phyloP scores from a whole-genome alignment of 805 yeast genomes.

The Lipomyces lipofer region DNA sequence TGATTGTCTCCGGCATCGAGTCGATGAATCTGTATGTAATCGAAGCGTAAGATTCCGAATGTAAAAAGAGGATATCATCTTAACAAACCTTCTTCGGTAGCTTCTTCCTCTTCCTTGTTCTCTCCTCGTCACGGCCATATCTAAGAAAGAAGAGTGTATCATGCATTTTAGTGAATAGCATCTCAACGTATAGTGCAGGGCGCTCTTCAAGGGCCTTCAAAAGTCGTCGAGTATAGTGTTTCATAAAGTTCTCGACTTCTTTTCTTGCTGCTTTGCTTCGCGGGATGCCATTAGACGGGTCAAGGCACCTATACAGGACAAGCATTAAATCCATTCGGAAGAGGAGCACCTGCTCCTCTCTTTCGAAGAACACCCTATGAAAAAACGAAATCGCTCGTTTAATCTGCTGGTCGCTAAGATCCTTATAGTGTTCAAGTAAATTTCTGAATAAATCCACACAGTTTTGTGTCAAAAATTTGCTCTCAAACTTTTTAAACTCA shows the following conservation, averaged over 20 bases:
- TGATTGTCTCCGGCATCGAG: too few relatives aligned
- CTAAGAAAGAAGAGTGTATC: conserved; percentile 54
- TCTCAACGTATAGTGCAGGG: conserved; percentile 59
- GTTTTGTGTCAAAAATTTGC: conserved; percentile 54
- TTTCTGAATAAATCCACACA: conserved; percentile 67
- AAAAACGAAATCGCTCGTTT: conserved; percentile 67
- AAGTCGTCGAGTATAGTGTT: conserved; percentile 63
- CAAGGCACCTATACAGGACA: conserved; percentile 53
- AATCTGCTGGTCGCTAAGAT: conserved; percentile 59
- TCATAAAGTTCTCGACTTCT: conserved; percentile 65
- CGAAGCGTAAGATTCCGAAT: too few relatives aligned
- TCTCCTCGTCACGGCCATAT: conserved; percentile 53
- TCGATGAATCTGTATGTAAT: too few relatives aligned
- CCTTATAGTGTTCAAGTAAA: conserved; percentile 60
- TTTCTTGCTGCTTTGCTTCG: conserved; percentile 47
- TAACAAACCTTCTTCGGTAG: too few relatives aligned
- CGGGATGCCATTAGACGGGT: conserved; percentile 51
- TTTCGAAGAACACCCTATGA: conserved; percentile 65
- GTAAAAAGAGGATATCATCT: too few relatives aligned
- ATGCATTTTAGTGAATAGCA: conserved; percentile 62
- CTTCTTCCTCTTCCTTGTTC: conserved; percentile 3
- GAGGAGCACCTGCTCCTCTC: conserved; percentile 57
- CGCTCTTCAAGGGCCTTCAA: conserved; percentile 50
- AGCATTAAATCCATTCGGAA: conserved; percentile 75
- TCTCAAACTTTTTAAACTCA: conserved; percentile 47